Conservation (phyloP, 495 filamentous ascomycete species). For the Penicillium mononematosum region DNA sequence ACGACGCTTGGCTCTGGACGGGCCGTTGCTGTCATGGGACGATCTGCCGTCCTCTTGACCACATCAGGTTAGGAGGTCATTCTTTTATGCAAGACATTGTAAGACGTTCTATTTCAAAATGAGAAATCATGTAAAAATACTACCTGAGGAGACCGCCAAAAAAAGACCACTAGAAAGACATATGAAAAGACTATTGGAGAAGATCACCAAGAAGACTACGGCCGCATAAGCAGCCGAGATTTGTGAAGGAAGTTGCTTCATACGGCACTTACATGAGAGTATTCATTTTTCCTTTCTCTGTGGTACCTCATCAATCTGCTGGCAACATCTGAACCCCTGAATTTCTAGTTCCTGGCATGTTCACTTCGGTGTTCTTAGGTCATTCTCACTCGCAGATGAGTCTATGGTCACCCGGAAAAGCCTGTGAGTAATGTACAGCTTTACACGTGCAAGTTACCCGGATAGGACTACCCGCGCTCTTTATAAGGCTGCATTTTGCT, state of each 20-base stretch:
- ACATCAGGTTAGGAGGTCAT: conserved; percentile 1
- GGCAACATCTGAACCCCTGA: not conserved
- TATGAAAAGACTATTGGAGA: too few relatives aligned
- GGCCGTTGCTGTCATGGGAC: conserved; percentile 4
- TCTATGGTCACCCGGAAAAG: conserved; percentile 3
- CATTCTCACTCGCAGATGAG: conserved; percentile 6
- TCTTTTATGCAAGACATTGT: not conserved
- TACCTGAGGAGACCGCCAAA: too few relatives aligned
- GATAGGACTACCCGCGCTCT: conserved; percentile 1
- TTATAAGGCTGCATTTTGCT: conserved; percentile 22
- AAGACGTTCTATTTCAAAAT: not conserved
- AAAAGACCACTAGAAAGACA: too few relatives aligned
- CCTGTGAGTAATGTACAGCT: conserved; percentile 2
- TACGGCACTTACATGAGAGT: not conserved
- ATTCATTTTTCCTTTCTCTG: not conserved
- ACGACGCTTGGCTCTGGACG: not conserved
- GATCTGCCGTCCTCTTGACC: not conserved
- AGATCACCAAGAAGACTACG: too few relatives aligned
- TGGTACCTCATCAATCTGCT: not conserved
- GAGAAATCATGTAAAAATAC: not conserved
- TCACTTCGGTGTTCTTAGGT: not conserved
- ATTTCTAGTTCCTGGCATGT: not conserved
- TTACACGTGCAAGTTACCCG: conserved; percentile 11
- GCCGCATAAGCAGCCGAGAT: not conserved
- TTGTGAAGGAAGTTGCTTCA: not conserved